Base-by-base conservation (phyloP, 2,329 filamentous ascomycete genomes). In the Ilyonectria robusta region DNA sequence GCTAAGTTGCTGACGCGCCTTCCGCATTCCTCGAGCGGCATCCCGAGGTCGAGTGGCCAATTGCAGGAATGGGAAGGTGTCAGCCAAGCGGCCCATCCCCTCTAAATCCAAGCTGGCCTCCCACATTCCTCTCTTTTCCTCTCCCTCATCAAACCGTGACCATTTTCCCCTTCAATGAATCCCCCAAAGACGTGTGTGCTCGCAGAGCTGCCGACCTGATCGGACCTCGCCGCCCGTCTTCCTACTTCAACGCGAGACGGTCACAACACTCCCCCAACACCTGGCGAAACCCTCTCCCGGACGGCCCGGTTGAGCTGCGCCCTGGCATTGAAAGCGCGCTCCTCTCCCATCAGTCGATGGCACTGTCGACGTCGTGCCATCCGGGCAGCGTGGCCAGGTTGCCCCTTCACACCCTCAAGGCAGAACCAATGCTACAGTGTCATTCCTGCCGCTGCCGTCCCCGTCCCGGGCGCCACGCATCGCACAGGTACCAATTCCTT, bases 391-490 rank as follows among this genome's bases (percentile, higher is more conserved):
- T 63, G 61, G 47, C 63, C 42, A 62, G 69, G 66, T 64, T 60
- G 21, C 54, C 42, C 59, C 62, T 57, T 68, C 65, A 56, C 51
- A 66, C 51, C 46, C 40, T 60, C 42, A 69, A 50, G 48, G 58
- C 53, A 56, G 44, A 62, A 37, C 55, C 61, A 66, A 66, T 59
- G 59, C 54, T 62, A 57, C 59, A 50, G 46, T 48, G 31, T 60
- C 70, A 35, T 46, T 63, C 26, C 58, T 65, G 23, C 53, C 60
- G 51, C 46, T 66, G 44, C 62, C 58, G 56, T 58, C 47, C 29
- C 21, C 63, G 17, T 54, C 61, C 55, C 56, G 63, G 60, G 33
- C 55, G 57, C 55, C 53, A 59, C 71, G 68, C 66, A 74, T 65
- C 50, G 46, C 58, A 26, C 56, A 57, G n/a, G 40, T 66, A 57